These are phyloP conservation scores for Asterella californica DNA, from an alignment of 225 moss, liverwort and hornwort genomes.

Conservation along the genomic window DNA sequence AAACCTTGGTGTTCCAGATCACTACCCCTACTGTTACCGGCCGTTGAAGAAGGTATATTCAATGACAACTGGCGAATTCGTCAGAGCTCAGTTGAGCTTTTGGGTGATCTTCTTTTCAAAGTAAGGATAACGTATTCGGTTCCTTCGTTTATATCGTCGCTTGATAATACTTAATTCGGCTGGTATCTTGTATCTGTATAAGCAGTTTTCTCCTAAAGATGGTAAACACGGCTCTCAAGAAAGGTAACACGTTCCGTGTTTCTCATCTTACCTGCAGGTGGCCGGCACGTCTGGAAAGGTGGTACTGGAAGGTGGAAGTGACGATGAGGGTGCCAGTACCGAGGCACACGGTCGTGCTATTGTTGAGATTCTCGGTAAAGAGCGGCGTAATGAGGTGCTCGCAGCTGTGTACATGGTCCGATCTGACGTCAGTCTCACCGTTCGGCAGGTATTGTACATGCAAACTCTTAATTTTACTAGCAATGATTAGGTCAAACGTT, in stretches of 20 bases:
- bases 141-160: too few species aligned
- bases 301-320: constrained; percentile 97
- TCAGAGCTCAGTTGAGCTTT: constrained; percentile 97
- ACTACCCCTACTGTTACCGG: constrained; percentile 89
- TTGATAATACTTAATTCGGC: neutral
- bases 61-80: constrained; percentile 99
- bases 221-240: neutral
- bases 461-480: neutral
- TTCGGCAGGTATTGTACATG: constrained; percentile 67
- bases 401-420: constrained; percentile 99
- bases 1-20: constrained; percentile 44
- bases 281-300: constrained; percentile 99
- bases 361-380: constrained; percentile 81
- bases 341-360: constrained; percentile 98
- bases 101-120: constrained; percentile 98
- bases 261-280: constrained; percentile 43
- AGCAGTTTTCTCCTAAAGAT: neutral
- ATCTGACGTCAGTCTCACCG: constrained; percentile 94
- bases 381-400: constrained; percentile 92
- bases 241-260: neutral
- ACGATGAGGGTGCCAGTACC: constrained; percentile 99
- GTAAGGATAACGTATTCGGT: constrained; percentile 27
- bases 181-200: neutral
- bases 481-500: too few species aligned
- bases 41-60: constrained; percentile 98